These are phyloP conservation scores for Dendrocalamus sinicus DNA, from an alignment of 176 grass and related monocot species.

Conservation along the genomic window DNA sequence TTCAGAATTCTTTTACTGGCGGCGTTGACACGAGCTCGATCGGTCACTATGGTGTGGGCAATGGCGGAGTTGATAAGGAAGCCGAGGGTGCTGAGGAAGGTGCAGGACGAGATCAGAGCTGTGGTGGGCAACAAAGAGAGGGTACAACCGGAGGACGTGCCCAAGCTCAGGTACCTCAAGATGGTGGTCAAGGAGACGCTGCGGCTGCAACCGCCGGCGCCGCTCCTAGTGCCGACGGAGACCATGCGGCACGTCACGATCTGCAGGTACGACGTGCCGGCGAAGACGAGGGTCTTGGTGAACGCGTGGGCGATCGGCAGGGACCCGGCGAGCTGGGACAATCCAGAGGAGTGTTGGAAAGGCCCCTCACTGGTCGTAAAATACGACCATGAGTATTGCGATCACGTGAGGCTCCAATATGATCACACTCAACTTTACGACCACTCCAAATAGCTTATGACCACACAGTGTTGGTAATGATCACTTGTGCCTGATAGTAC, in stretches of 20 bases:
- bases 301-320: slow-evolving; percentile 57
- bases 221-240: slow-evolving; percentile 45
- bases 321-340: slow-evolving; percentile 40
- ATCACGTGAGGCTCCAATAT: no score
- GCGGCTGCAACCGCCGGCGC: slow-evolving; percentile 38
- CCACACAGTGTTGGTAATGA: no score
- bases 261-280: slow-evolving; percentile 47
- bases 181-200: slow-evolving; percentile 44
- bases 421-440: no score
- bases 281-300: slow-evolving; percentile 11
- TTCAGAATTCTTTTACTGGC: not conserved
- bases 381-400: no score
- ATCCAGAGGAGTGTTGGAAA: no score
- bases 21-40: slow-evolving; percentile 29
- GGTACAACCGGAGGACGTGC: slow-evolving; percentile 28
- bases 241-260: not conserved
- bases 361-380: no score
- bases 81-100: slow-evolving; percentile 26
- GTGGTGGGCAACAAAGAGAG: not conserved
- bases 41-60: slow-evolving; percentile 44
- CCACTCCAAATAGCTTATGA: no score
- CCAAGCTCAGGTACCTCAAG: slow-evolving; percentile 41
- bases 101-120: slow-evolving; percentile 38
- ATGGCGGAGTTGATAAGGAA: slow-evolving; percentile 42
- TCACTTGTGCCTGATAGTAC: no score